A percentile compares a stretch with the other conserved stretches of the same genome.
phyloP scores from a whole-genome alignment of 805 yeast genomes.

The Candida peoriensis region DNA sequence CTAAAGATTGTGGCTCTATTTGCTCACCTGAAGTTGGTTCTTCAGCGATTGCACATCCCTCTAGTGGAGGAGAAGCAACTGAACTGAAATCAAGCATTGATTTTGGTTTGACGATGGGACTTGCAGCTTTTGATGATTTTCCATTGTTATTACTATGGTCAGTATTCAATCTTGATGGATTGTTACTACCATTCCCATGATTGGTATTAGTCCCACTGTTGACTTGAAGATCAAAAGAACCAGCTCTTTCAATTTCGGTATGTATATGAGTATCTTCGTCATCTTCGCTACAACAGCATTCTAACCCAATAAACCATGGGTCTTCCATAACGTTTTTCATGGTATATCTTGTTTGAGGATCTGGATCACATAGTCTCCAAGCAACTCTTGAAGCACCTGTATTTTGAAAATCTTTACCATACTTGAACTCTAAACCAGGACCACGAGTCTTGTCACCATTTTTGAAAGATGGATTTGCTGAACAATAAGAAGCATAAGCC shows the following conservation, averaged over 20 bases:
- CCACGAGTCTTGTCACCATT: slow-evolving; percentile 43
- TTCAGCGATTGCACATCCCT: background rate
- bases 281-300: slow-evolving; percentile 52
- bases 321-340: slow-evolving; percentile 52
- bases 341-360: slow-evolving; percentile 46
- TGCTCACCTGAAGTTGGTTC: slow-evolving; percentile 7
- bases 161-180: background rate
- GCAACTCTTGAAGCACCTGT: slow-evolving; percentile 63
- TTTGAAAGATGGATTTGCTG: slow-evolving; percentile 43
- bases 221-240: background rate
- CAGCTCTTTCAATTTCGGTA: background rate
- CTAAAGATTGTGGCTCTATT: background rate
- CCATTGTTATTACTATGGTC: slow-evolving; percentile 3
- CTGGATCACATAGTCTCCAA: slow-evolving; percentile 71
- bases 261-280: slow-evolving; percentile 8
- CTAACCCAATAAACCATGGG: slow-evolving; percentile 57
- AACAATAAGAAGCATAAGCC: slow-evolving; percentile 36
- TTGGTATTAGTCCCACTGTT: background rate
- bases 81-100: slow-evolving; percentile 23
- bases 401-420: slow-evolving; percentile 56
- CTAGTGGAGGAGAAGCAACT: background rate
- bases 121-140: too few species aligned
- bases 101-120: slow-evolving; percentile 13
- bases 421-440: slow-evolving; percentile 70
- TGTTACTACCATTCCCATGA: background rate